These are phyloP conservation scores for Musa schizocarpa DNA, from an alignment of 176 grass and related monocot genomes.

Conservation along the genomic window DNA sequence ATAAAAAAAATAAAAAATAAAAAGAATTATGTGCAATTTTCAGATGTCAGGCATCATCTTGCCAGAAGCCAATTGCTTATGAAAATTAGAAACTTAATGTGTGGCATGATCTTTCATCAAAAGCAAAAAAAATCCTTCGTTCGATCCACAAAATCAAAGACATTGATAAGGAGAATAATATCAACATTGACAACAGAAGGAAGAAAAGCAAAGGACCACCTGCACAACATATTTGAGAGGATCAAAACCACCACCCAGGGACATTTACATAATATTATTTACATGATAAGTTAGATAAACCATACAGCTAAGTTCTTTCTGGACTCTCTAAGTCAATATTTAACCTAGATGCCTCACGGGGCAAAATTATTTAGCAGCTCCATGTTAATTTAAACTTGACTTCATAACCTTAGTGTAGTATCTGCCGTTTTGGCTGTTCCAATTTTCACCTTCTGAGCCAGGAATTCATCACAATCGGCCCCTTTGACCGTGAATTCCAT, in stretches of 20 bases:
- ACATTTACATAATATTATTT: conserved; percentile 4
- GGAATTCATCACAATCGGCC: conserved; percentile 12
- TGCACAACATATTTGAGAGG: neutral
- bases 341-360: neutral
- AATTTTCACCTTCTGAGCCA: conserved; percentile 7
- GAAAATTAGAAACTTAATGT: too few species aligned
- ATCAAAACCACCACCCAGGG: neutral
- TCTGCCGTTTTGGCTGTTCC: neutral
- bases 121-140: too few species aligned
- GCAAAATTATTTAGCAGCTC: conserved; percentile 3
- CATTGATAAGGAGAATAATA: too few species aligned
- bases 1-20: too few species aligned
- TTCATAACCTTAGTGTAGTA: conserved; percentile 1
- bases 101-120: too few species aligned
- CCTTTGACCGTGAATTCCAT: conserved; percentile 32
- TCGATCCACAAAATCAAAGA: too few species aligned
- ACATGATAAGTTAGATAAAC: conserved; percentile 1
- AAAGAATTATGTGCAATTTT: too few species aligned
- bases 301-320: neutral
- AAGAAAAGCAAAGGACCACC: neutral
- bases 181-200: too few species aligned
- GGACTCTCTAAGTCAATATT: neutral
- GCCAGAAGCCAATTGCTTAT: too few species aligned
- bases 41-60: too few species aligned
- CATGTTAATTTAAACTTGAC: neutral